Evolutionary conservation across 345 rosid species (phyloP), one percentile per base, ranked within the genome.

Genomic region (Euphorbia tirucalli): DNA sequence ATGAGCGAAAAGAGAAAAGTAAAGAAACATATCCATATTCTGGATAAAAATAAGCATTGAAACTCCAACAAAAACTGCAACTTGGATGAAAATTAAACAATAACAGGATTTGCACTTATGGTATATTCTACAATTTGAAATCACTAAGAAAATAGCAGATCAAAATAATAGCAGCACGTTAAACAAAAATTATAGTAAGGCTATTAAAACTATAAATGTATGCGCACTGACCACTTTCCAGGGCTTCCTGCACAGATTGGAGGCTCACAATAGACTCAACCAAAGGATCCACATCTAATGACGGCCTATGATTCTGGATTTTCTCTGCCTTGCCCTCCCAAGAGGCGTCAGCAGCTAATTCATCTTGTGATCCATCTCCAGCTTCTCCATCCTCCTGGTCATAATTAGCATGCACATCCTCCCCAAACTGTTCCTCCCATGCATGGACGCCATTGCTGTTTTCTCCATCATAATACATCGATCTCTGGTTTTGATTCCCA

Each of bases 221-320:
- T 60, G 75, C 18, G 46, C 30, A 60, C 78, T 15, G 50, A 87
- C 96, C 97, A 61, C 75, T 88, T 74, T 83, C 77, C 7, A 92
- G 88, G 59, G 82, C 91, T 79, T 88, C 89, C 77, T 92, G 92
- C 67, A 84, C 83, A 49, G 84, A 74, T 22, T 83, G 88, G 73
- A 88, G 92, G 16, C 83, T 65, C 24, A 72, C 70, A 69, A 89
- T 62, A 39, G 89, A 89, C 61, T 81, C 83, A 14, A 68, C 73
- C 48, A 90, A 83, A 39, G 89, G 87, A 81, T 92, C 97, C 48
- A n/a, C 50, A 43, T 81, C 78, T 61, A 72, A 69, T 35, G 87
- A 71, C 41, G 81, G 75, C 48, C 35, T 75, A 50, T 75, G 75
- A 73, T 81, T 78, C 72, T 78, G 85, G 67, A 43, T 75, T 59